Percentiles rank a stretch among this genome's conserved stretches.
phyloP scores from a whole-genome alignment of 2,329 filamentous ascomycete genomes.

The Colletotrichum sp. region DNA sequence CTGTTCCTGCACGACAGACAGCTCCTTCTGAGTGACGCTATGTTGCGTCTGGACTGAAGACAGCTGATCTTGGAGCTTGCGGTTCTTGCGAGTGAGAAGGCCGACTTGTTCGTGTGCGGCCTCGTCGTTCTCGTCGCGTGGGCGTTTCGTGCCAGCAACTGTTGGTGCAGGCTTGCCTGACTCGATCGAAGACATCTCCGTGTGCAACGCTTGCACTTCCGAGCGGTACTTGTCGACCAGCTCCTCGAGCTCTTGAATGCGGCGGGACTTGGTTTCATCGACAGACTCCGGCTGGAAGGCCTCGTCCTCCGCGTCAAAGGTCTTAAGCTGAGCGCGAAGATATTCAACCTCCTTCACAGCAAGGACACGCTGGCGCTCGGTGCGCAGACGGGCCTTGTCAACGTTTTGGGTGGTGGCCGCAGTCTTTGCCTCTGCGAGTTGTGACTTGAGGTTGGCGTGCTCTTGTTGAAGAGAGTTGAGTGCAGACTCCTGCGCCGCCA shows the following conservation, averaged over 20 bases:
- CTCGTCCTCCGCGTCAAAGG: constrained; percentile 85
- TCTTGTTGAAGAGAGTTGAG: constrained; percentile 77
- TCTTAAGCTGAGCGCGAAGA: constrained; percentile 88
- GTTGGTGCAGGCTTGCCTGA: constrained; percentile 34
- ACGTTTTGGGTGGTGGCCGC: constrained; percentile 48
- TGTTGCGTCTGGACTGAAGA: constrained; percentile 71
- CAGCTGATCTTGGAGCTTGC: constrained; percentile 81
- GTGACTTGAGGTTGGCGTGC: constrained; percentile 64
- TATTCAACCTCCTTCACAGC: constrained; percentile 94
- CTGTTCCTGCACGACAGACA: constrained; percentile 75
- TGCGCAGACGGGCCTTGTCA: constrained; percentile 73
- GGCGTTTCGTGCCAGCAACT: constrained; percentile 64
- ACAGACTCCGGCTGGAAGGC: constrained; percentile 83
- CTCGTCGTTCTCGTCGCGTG: constrained; percentile 60
- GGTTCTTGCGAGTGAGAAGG: constrained; percentile 85
- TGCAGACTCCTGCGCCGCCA: constrained; percentile 76
- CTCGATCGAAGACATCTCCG: constrained; percentile 74
- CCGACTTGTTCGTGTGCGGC: constrained; percentile 74
- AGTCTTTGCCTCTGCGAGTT: constrained; percentile 73
- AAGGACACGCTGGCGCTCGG: constrained; percentile 85
- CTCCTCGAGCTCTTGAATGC: constrained; percentile 82
- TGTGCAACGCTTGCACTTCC: constrained; percentile 77
- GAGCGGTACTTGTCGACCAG: constrained; percentile 85
- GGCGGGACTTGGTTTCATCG: constrained; percentile 75
- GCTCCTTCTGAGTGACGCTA: constrained; percentile 75